phyloP scores from a whole-genome alignment of 2,329 filamentous ascomycete genomes.

The Biscogniauxia mediterranea region DNA sequence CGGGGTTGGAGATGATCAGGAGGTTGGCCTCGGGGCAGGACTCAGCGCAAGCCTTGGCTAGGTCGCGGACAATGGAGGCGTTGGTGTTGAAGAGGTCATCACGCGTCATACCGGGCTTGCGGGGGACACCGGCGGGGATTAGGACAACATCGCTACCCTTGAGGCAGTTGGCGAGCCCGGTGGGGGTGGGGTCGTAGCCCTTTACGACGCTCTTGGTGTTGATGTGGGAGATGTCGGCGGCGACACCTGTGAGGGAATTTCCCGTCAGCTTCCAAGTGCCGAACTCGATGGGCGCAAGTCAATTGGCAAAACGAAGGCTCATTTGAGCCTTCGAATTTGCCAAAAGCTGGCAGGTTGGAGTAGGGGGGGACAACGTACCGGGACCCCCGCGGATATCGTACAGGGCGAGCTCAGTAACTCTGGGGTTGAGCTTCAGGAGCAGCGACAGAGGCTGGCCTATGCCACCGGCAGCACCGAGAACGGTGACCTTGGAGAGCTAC shows the following conservation, averaged over 20 bases:
- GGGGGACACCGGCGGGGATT: constrained; percentile 96
- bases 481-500: constrained; percentile 94
- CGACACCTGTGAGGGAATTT: constrained; percentile 67
- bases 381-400: constrained; percentile 96
- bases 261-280: background rate
- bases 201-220: constrained; percentile 97
- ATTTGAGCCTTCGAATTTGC: background rate
- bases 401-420: constrained; percentile 88
- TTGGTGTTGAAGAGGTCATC: constrained; percentile 99
- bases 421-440: constrained; percentile 97
- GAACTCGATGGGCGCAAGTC: constrained; percentile 8
- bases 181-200: constrained; percentile 77
- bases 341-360: constrained; percentile 4
- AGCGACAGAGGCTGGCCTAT: constrained; percentile 98
- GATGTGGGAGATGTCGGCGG: constrained; percentile 96
- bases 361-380: constrained; percentile 61
- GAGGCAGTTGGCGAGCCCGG: constrained; percentile 75
- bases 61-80: constrained; percentile 96
- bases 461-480: constrained; percentile 94
- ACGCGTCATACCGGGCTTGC: constrained; percentile 99
- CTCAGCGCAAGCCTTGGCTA: constrained; percentile 91
- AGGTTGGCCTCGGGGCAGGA: constrained; percentile 89
- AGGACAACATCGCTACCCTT: constrained; percentile 90
- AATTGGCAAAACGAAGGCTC: constrained; percentile 2
- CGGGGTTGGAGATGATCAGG: constrained; percentile 97